phyloP scores from a whole-genome alignment of 176 grass and related monocot species.

The Microstegium vimineum region DNA sequence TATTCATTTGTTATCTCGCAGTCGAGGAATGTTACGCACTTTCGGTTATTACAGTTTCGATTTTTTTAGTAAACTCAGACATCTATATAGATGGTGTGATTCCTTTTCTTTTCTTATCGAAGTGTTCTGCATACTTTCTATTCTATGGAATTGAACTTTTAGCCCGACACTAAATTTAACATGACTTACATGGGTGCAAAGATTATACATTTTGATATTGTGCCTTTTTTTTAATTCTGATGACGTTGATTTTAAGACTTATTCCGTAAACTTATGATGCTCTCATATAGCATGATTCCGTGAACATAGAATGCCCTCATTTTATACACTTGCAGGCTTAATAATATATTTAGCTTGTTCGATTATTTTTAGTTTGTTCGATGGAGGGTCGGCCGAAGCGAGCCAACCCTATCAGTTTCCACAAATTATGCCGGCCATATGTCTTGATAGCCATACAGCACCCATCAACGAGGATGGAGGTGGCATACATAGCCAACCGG shows the following conservation, averaged over 20 bases:
- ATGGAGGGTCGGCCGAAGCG: slow-evolving; percentile 66
- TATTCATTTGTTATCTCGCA: slow-evolving; percentile 22
- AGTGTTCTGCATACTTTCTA: neutral
- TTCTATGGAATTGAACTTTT: no score
- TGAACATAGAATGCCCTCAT: no score
- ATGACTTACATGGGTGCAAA: no score
- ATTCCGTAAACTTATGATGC: no score
- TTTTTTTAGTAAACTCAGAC: neutral
- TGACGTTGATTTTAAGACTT: no score
- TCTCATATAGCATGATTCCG: no score
- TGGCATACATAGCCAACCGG: slow-evolving; percentile 90
- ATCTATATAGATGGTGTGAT: neutral
- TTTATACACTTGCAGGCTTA: no score
- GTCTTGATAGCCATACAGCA: slow-evolving; percentile 99
- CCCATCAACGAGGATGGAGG: slow-evolving; percentile 66
- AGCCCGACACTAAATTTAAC: neutral
- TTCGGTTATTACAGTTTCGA: neutral
- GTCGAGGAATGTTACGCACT: neutral
- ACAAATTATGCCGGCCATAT: slow-evolving; percentile 99
- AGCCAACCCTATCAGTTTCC: slow-evolving; percentile 63
- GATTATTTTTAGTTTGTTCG: fast-evolving
- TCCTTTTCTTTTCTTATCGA: neutral
- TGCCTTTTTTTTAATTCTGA: no score
- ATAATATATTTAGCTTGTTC: no score
- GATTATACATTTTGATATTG: no score